Evolutionary conservation across 768 basidiomycete genomes (phyloP), one percentile per base, ranked within the genome.

Genomic region (Russula brevipes): DNA sequence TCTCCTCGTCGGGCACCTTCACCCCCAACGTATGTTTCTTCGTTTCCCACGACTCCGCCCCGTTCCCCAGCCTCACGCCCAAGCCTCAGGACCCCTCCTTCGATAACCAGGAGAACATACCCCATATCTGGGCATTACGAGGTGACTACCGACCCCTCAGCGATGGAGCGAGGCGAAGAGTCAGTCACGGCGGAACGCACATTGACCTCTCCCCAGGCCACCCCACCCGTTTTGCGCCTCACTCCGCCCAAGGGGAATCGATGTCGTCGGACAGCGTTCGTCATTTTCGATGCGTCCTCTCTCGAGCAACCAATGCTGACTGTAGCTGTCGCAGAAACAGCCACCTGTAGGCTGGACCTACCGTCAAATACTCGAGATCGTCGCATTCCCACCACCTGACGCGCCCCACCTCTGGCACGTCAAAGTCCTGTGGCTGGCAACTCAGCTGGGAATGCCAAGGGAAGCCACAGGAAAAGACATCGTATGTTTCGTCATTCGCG

Each of bases 271-370:
- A 10, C 11, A 55, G 1, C 16, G 54, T 55, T n/a, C 17, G 54
- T 55, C n/a, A 5, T 31, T 30, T 55, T 42, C 14, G 17, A 10
- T 36, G 38, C 14, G 6, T 42, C 10, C n/a, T 52, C 35, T 19
- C 51, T 36, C 14, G 1, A 6, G 52, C n/a, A 24, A n/a, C 38
- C 14, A 24, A 54, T 3, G 36, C 38, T 54, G 19, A 54, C n/a
- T 2, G 35, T 9, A 14, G 10, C 16, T 8, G 7, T n/a, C 17
- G 17, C 41, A 6, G 7, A 56, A 53, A 45, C 19, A 63, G 62
- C 31, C 30, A 31, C 36, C 44, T 4, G 35, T 14, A 19, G 61
- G 61, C 50, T 63, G 61, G 61, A 53, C 50, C 44, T 63, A 63
- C 36, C 56, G 51, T n/a, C 50, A 53, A 33, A n/a, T 56, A n/a